Percentiles rank a stretch among this genome's conserved stretches.
Evolutionary conservation across 2,329 filamentous ascomycete species (phyloP).

Genomic region (Aureobasidium musti): DNA sequence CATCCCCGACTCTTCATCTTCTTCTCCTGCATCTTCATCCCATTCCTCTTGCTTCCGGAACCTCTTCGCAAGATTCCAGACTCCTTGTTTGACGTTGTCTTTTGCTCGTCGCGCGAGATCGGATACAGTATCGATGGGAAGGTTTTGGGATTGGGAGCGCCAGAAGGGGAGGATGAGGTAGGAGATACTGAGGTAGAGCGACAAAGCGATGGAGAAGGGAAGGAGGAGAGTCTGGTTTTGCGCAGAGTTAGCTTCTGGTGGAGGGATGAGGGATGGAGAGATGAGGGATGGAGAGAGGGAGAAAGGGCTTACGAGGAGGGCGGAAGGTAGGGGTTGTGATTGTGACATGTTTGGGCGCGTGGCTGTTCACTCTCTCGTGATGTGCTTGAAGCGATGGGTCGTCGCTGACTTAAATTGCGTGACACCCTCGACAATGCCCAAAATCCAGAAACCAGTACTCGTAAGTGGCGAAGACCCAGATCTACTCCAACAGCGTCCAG

Average conservation of each 20-base stretch:
- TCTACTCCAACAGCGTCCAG: background rate
- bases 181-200: constrained; percentile 26
- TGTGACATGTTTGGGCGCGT: background rate
- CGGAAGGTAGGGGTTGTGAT: background rate
- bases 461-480: background rate
- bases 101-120: constrained; percentile 4
- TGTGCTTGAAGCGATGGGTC: too few species aligned
- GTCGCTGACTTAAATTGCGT: background rate
- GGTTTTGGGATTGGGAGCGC: constrained; percentile 13
- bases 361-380: background rate
- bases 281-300: background rate
- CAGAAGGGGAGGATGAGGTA: constrained; percentile 17
- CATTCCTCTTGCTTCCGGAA: constrained; percentile 11
- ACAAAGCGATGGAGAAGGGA: constrained; percentile 14
- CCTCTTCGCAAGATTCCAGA: background rate
- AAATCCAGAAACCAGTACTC: background rate
- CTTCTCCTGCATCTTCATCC: constrained; percentile 22
- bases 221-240: constrained; percentile 22
- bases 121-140: background rate
- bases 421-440: background rate
- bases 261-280: too few species aligned
- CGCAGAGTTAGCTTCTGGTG: too few species aligned
- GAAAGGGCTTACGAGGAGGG: constrained; percentile 17
- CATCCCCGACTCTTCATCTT: constrained; percentile 18
- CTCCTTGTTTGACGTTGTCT: background rate